phyloP scores from a whole-genome alignment of 2,329 filamentous ascomycete species.

The Chaetomium strumarium region DNA sequence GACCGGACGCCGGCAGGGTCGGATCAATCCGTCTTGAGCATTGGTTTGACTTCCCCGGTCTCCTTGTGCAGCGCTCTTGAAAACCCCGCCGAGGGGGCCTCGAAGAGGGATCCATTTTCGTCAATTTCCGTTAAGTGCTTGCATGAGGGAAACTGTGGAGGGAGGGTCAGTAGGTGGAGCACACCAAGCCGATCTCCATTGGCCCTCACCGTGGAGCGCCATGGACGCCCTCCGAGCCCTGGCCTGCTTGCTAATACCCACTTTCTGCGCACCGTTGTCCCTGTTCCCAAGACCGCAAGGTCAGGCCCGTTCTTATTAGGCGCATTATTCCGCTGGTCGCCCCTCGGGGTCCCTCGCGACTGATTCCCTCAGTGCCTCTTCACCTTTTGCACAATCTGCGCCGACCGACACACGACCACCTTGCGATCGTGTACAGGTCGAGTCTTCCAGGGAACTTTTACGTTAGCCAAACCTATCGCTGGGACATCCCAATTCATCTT shows the following conservation, averaged over 20 bases:
- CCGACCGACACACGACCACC: slow-evolving; percentile 1
- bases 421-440: neutral
- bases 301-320: slow-evolving; percentile 25
- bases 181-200: slow-evolving; percentile 17
- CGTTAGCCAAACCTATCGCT: neutral
- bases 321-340: slow-evolving; percentile 25
- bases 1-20: neutral
- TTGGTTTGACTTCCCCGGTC: neutral
- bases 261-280: slow-evolving; percentile 16
- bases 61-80: neutral
- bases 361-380: slow-evolving; percentile 19
- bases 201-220: too few species aligned
- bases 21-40: neutral
- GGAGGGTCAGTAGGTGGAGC: slow-evolving; percentile 12
- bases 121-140: slow-evolving; percentile 19
- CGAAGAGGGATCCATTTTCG: slow-evolving; percentile 6
- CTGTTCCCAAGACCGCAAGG: slow-evolving; percentile 13
- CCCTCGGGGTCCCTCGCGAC: slow-evolving; percentile 10
- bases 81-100: neutral
- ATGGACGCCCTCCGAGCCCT: slow-evolving; percentile 13
- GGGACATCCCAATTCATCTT: neutral
- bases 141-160: slow-evolving; percentile 17
- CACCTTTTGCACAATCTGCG: slow-evolving; percentile 15
- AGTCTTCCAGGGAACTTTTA: neutral
- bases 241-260: slow-evolving; percentile 28